Conservation (phyloP, 257 asterid genomes). For the Orobanche coerulescens region DNA sequence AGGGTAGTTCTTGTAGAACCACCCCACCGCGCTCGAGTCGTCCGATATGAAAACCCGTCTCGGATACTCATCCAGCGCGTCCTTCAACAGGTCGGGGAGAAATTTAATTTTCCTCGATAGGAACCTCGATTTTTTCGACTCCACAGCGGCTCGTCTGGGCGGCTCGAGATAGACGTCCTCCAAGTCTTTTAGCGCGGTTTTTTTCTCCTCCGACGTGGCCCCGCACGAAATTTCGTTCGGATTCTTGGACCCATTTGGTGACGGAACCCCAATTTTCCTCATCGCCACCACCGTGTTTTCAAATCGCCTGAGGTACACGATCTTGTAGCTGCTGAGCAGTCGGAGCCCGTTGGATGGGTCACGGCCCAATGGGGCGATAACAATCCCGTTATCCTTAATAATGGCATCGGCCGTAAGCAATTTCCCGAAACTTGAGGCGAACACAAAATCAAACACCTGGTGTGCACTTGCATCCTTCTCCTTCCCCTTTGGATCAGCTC, state of each 20-base stretch:
- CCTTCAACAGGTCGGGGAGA: slow-evolving; percentile 61
- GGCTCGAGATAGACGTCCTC: slow-evolving; percentile 57
- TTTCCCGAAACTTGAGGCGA: slow-evolving; percentile 26
- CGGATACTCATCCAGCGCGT: slow-evolving; percentile 45
- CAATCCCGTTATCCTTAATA: slow-evolving; percentile 46
- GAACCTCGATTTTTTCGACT: slow-evolving; percentile 15
- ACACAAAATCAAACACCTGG: slow-evolving; percentile 51
- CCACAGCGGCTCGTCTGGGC: slow-evolving; percentile 24
- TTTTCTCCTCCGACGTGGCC: slow-evolving; percentile 28
- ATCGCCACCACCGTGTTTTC: slow-evolving; percentile 45
- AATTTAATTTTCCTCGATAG: slow-evolving; percentile 44
- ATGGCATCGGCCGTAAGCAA: slow-evolving; percentile 27
- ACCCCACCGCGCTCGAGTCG: slow-evolving; percentile 38
- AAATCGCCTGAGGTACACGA: slow-evolving; percentile 52
- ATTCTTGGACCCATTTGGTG: background rate
- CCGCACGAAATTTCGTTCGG: slow-evolving; percentile 22
- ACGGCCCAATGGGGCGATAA: slow-evolving; percentile 38
- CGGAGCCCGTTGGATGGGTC: slow-evolving; percentile 34
- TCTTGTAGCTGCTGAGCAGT: slow-evolving; percentile 29
- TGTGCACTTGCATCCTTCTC: slow-evolving; percentile 18
- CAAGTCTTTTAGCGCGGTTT: slow-evolving; percentile 32
- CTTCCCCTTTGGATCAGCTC: slow-evolving; percentile 20
- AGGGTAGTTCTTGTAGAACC: slow-evolving; percentile 68
- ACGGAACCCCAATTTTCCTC: slow-evolving; percentile 34
- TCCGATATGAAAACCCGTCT: slow-evolving; percentile 60